Evolutionary conservation across 176 grass and related monocot species (phyloP), one percentile per base, ranked within the genome.

Genomic region (Bromus sterilis): DNA sequence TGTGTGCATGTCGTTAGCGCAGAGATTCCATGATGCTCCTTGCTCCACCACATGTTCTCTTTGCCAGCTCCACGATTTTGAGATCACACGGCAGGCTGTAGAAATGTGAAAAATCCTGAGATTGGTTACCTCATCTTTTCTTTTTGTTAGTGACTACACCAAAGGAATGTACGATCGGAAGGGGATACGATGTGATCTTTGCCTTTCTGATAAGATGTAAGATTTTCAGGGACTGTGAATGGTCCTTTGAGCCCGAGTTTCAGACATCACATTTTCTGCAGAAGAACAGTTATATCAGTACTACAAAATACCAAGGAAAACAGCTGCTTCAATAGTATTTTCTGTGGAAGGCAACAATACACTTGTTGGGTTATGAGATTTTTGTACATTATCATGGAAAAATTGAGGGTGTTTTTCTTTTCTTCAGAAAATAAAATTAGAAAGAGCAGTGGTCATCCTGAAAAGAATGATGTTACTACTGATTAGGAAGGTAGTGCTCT

Each of bases 21-120:
- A 73, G 43, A 66, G 53, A 83, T 68, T 88, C 26, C 57, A 51
- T 48, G 61, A 55, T 80, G 13, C 20, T 89, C 61, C 80, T 42
- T 80, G 13, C 20, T 89, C 61, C 80, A 51, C 31, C 48, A 51
- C 48, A 51, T 51, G 48, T 21, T 51, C 15, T 15, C 25, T 46
- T 69, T 80, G 82, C 40, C 62, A 62, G 51, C 67, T 70, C 87
- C 48, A 84, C 3, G 34, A 43, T 31, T 57, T 35, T 56, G 20
- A 20, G 35, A 26, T 30, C 34, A 77, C 37, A 43, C n/a, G 24
- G 49, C 18, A 68, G 53, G n/a, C 39, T 78, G 66, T 86, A 29
- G n/a, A n/a, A n/a, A 51, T n/a, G 23, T 72, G 25, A 21, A 63
- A 33, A 65, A 72, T 69, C 7, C 35, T 56, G 21, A 11, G 40